A percentile compares a stretch with the other conserved stretches of the same genome.
Conservation (phyloP, 108 stramenopile genomes). For the Parmales sp. region DNA sequence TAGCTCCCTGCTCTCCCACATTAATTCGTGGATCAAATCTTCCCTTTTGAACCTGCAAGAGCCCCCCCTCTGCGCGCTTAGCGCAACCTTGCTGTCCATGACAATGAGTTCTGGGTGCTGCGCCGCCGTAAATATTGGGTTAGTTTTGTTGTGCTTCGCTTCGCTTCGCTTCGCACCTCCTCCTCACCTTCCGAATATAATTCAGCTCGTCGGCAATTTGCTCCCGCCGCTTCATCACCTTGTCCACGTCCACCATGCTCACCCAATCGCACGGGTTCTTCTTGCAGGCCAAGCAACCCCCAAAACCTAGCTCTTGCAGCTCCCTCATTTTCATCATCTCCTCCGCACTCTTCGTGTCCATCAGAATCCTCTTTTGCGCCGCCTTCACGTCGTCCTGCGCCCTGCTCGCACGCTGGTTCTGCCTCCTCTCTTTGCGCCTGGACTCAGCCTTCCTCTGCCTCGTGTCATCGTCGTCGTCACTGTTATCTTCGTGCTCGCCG, state of each 20-base stretch:
- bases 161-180: too few species aligned
- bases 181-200: slow-evolving; percentile 25
- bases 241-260: slow-evolving; percentile 24
- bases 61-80: slow-evolving; percentile 33
- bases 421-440: not conserved
- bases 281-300: slow-evolving; percentile 18
- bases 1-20: slow-evolving; percentile 26
- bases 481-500: not conserved
- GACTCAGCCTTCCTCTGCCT: not conserved
- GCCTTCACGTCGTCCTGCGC: slow-evolving; percentile 5
- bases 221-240: slow-evolving; percentile 13
- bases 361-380: slow-evolving; percentile 4
- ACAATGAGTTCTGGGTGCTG: slow-evolving; percentile 22
- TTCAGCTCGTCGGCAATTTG: slow-evolving; percentile 35
- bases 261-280: slow-evolving; percentile 28
- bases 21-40: slow-evolving; percentile 41
- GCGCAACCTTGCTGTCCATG: slow-evolving; percentile 30
- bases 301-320: not conserved
- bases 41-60: slow-evolving; percentile 19
- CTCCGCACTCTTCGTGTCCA: not conserved
- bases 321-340: slow-evolving; percentile 9
- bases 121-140: too few species aligned
- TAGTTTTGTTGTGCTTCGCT: too few species aligned
- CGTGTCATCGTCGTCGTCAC: not conserved
- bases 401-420: not conserved